Evolutionary conservation across 2,329 filamentous ascomycete species (phyloP).

Genomic region (Colletotrichum costaricense): DNA sequence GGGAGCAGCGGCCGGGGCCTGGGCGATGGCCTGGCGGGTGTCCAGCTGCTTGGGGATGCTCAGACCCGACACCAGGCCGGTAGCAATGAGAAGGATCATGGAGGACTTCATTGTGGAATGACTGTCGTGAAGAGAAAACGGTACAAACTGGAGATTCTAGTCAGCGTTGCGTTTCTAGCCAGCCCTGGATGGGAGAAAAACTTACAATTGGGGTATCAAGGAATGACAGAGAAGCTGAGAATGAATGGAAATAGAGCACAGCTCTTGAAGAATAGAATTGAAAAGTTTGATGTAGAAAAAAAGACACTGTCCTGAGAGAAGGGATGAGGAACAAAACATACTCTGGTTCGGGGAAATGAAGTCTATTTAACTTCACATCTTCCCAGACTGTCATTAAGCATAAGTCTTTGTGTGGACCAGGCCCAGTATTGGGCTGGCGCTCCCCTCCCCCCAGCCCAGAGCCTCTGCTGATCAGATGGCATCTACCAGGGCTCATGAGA

Average conservation of each 20-base stretch:
- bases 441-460: background rate
- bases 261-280: slow-evolving; percentile 36
- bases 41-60: slow-evolving; percentile 38
- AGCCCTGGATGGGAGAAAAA: background rate
- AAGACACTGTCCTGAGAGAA: slow-evolving; percentile 30
- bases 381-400: slow-evolving; percentile 15
- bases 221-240: slow-evolving; percentile 31
- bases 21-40: slow-evolving; percentile 12
- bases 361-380: slow-evolving; percentile 24
- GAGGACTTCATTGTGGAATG: slow-evolving; percentile 43
- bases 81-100: slow-evolving; percentile 42
- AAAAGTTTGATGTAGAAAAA: slow-evolving; percentile 18
- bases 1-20: background rate
- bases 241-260: slow-evolving; percentile 44
- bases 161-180: background rate
- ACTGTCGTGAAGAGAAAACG: slow-evolving; percentile 24
- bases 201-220: slow-evolving; percentile 31
- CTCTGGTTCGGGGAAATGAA: slow-evolving; percentile 4
- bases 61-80: slow-evolving; percentile 45
- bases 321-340: slow-evolving; percentile 20
- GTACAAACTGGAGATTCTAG: background rate
- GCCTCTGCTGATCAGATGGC: slow-evolving; percentile 18
- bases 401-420: slow-evolving; percentile 11
- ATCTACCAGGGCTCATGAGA: slow-evolving; percentile 24
- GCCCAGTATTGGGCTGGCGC: background rate